phyloP scores from a whole-genome alignment of 257 asterid species.

The Nyctanthes arbortristis region DNA sequence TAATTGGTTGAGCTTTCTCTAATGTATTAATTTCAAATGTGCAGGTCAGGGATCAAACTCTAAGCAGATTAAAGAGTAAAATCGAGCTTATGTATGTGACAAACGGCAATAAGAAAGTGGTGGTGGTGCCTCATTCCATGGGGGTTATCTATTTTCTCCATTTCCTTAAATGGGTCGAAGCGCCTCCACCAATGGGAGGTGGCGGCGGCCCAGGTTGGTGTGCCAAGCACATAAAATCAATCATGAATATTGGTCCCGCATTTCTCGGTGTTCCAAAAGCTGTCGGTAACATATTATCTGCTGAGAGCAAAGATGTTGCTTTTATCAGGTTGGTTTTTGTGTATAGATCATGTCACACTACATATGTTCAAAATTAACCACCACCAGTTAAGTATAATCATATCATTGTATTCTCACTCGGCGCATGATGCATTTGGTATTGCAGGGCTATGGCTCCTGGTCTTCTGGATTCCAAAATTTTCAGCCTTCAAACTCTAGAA shows the following conservation, averaged over 20 bases:
- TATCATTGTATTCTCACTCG: background rate
- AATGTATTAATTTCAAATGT: constrained; percentile 19
- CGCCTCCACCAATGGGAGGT: constrained; percentile 78
- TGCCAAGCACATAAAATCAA: constrained; percentile 72
- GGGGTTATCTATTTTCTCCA: constrained; percentile 87
- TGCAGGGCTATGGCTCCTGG: constrained; percentile 85
- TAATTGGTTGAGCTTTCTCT: constrained; percentile 8
- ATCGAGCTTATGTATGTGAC: constrained; percentile 82
- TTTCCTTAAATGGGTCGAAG: constrained; percentile 93
- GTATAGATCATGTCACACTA: too few species aligned
- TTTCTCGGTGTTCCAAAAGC: constrained; percentile 93
- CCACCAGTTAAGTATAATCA: background rate
- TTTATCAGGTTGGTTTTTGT: constrained; percentile 54
- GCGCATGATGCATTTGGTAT: background rate
- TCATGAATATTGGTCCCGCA: constrained; percentile 77
- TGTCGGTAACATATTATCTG: constrained; percentile 64
- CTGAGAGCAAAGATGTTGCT: constrained; percentile 89
- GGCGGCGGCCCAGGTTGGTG: constrained; percentile 89
- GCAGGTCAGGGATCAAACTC: constrained; percentile 78
- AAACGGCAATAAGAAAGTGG: constrained; percentile 75
- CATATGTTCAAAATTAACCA: background rate
- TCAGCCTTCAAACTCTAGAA: constrained; percentile 73
- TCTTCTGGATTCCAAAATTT: constrained; percentile 61
- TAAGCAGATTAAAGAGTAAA: constrained; percentile 87
- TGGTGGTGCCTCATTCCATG: constrained; percentile 98